Evolutionary conservation across 495 filamentous ascomycete genomes (phyloP), one percentile per base, ranked within the genome.

Genomic region (Penicillium bialowiezense): DNA sequence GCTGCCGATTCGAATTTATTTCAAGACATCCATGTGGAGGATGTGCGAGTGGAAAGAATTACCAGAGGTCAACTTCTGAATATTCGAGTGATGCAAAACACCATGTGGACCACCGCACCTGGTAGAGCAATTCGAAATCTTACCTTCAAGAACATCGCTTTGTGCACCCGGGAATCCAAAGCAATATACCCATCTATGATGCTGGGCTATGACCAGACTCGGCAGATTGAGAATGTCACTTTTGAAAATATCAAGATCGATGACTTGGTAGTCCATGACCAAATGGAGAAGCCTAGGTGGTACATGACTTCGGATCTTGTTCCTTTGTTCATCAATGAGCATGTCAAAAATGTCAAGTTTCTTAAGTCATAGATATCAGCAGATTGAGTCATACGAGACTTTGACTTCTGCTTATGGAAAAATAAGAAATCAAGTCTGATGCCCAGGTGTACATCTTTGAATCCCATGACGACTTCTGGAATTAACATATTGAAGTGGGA

Each of bases 201-300:
- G 17, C 2, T 56, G 19, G 54, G 54, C 7, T 52, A 52, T 36
- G 40, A 56, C n/a, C 20, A 43, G 7, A 34, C n/a, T 12, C 31
- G 44, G 1, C 15, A 18, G 8, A 40, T 56, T 3, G 32, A 26
- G 7, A 45, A 49, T 31, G 44, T 56, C n/a, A 49, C 54, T 3
- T 56, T 56, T 21, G 39, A 48, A 18, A 56, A 56, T 40, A 23
- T 56, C n/a, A 36, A 15, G 14, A 21, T 56, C 14, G 37, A 47
- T 28, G 54, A 31, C 20, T 40, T 37, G 43, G 5, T 48, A 1
- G 44, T 56, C 31, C 26, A 41, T 18, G 48, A 56, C 26, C 21
- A 14, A n/a, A 58, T 58, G 55, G 29, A 43, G 1, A 58, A 51
- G 47, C 55, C 55, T 17, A 1, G 35, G 7, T 58, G 55, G 55